phyloP scores from a whole-genome alignment of 1,139 yeast species.

The Zygosaccharomyces sapae region DNA sequence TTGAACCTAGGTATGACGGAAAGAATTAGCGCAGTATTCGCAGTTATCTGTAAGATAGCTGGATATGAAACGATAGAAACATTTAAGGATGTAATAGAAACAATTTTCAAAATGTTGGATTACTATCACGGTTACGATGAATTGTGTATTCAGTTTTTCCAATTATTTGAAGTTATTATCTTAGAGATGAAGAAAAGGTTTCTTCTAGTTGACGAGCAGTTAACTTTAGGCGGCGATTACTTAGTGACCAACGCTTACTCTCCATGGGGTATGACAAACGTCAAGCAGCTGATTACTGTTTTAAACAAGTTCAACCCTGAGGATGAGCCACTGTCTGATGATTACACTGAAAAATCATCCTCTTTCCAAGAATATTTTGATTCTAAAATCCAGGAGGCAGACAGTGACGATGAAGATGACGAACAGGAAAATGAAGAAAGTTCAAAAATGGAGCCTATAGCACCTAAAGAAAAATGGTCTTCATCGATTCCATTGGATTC shows the following conservation, averaged over 20 bases:
- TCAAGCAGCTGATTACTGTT: constrained; percentile 22
- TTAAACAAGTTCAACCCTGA: constrained; percentile 15
- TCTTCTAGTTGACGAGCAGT: constrained; percentile 22
- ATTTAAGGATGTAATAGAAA: constrained; percentile 65
- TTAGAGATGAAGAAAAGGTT: constrained; percentile 46
- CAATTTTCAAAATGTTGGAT: constrained; percentile 74
- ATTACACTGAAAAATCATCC: constrained; percentile 20
- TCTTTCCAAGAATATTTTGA: constrained; percentile 34
- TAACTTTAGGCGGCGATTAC: constrained; percentile 12
- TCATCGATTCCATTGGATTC: constrained; percentile 59
- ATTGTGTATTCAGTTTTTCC: constrained; percentile 70
- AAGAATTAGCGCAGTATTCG: constrained; percentile 62
- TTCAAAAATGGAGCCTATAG: constrained; percentile 6
- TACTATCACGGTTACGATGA: constrained; percentile 75
- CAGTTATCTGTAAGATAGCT: constrained; percentile 62
- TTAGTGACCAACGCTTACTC: constrained; percentile 16
- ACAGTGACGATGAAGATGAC: constrained; percentile 29
- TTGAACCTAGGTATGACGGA: constrained; percentile 72
- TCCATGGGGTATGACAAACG: constrained; percentile 26
- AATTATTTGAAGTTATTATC: constrained; percentile 63
- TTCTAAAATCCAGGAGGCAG: constrained; percentile 20
- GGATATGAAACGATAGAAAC: constrained; percentile 65
- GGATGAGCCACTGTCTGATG: constrained; percentile 10
- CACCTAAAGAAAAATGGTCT: constrained; percentile 43
- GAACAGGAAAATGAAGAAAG: constrained; percentile 14